Percentiles rank a stretch among this genome's conserved stretches.
Conservation (phyloP, 2,329 filamentous ascomycete genomes). For the Paraconiothyrium brasiliense region DNA sequence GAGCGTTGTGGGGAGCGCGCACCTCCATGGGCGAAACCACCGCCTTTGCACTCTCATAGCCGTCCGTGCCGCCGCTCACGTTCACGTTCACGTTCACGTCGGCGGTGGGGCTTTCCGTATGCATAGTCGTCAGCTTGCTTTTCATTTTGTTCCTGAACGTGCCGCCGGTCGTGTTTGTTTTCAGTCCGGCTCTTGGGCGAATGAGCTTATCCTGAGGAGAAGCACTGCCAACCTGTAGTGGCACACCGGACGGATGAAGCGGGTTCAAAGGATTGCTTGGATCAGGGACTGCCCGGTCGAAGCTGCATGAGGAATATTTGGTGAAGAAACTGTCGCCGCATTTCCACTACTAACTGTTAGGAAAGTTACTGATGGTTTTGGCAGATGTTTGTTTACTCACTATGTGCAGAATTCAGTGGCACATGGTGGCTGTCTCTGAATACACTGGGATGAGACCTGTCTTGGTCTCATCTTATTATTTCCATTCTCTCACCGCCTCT, state of each 20-base stretch:
- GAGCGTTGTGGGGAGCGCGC: constrained; percentile 6
- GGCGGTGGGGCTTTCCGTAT: background rate
- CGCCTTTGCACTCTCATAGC: background rate
- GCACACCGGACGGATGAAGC: constrained; percentile 32
- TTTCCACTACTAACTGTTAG: constrained; percentile 30
- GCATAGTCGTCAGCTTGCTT: background rate
- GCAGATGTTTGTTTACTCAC: constrained; percentile 23
- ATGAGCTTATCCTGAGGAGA: constrained; percentile 7
- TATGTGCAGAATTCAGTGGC: constrained; percentile 35
- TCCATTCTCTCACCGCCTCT: background rate
- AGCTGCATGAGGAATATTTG: constrained; percentile 37
- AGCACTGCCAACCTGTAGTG: constrained; percentile 12
- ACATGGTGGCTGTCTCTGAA: constrained; percentile 27
- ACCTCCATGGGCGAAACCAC: constrained; percentile 15
- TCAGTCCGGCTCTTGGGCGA: constrained; percentile 5
- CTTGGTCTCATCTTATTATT: background rate
- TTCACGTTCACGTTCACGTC: background rate
- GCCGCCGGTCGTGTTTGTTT: background rate
- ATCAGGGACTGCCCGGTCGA: constrained; percentile 33
- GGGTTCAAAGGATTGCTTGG: constrained; percentile 33
- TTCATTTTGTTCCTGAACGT: background rate
- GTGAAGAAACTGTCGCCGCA: constrained; percentile 41
- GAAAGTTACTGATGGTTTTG: constrained; percentile 1
- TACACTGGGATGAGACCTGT: background rate
- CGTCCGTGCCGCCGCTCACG: background rate